Conservation (phyloP, 768 basidiomycete species). For the Stropharia rugosoannulata region DNA sequence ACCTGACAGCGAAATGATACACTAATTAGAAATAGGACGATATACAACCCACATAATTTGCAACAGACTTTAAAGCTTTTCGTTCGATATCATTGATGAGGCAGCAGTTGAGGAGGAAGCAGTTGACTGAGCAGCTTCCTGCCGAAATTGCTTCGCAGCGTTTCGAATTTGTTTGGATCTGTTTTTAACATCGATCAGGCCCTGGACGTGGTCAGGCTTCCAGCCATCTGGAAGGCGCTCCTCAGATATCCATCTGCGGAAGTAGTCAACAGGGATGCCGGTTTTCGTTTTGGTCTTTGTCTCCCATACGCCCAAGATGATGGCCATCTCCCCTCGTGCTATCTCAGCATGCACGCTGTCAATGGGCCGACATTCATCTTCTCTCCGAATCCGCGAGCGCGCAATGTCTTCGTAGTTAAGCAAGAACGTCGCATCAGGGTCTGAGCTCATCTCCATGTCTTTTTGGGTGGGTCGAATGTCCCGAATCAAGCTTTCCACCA, state of each 20-base stretch:
- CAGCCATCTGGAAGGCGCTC: constrained; percentile 52
- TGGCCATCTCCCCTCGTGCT: constrained; percentile 67
- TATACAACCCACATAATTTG: too few relatives aligned
- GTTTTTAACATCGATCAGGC: constrained; percentile 33
- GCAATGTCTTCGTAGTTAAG: constrained; percentile 45
- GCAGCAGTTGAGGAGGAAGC: not conserved
- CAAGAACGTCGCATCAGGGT: constrained; percentile 20
- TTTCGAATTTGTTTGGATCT: constrained; percentile 27
- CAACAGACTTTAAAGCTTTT: not conserved
- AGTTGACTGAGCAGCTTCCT: not conserved
- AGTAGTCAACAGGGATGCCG: constrained; percentile 45
- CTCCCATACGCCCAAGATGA: constrained; percentile 59
- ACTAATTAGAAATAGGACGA: too few relatives aligned
- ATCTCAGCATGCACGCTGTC: constrained; percentile 53
- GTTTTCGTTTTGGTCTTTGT: constrained; percentile 31
- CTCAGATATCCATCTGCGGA: constrained; percentile 48
- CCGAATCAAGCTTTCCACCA: constrained; percentile 36
- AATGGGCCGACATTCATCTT: constrained; percentile 40
- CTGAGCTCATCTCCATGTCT: constrained; percentile 22
- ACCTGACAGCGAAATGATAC: too few relatives aligned
- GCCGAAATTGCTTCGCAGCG: not conserved
- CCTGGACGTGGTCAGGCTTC: constrained; percentile 36
- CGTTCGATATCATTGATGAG: not conserved
- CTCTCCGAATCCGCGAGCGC: constrained; percentile 49
- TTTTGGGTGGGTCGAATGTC: constrained; percentile 30